Base-by-base conservation (phyloP, 495 filamentous ascomycete species). In the Stereocaulon alpinum region DNA sequence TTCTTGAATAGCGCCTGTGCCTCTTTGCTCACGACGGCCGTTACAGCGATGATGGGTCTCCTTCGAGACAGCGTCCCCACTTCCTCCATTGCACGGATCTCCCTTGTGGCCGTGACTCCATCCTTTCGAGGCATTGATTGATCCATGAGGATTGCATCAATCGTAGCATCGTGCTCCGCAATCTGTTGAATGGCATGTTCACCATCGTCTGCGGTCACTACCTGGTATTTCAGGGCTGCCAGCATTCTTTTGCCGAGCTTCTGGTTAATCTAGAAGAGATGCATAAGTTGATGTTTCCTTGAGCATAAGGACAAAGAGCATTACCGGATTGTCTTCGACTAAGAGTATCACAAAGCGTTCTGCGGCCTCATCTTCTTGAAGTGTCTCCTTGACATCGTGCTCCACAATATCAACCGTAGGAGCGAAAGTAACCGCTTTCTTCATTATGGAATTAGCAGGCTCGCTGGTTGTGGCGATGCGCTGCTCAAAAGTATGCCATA, bases 181-280 rank as follows among this genome's bases (percentile, higher is more conserved):
- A 77, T 84, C 27, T 74, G 73, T 17, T 85, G 72, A 6, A 86
- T 59, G 9, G 83, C 83, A 27, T 80, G 72, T 2, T 80, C 72
- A 4, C 84, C 84, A 56, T 86, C 81, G 24, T 69, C 67, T 0
- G 84, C 84, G 7, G 76, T 80, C 40, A 63, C 22, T 11, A 69
- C 67, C 18, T 55, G 48, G 43, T 67, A 67, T 29, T 60, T 59
- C 12, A 69, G 51, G 5, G 61, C 45, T 37, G 58, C 45, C 14
- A 69, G 47, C 65, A 69, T 69, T 47, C 62, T 69, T 18, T 58
- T 50, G 40, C 65, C 67, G 9, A 69, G 63, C 44, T 67, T 69
- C 49, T 69, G 67, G 34, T 69, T 69, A 45, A 69, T 69, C 66
- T 68, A 15, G 12, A 10, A 14, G n/a, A 10, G 1, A 37, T 29